Conservation (phyloP, 768 basidiomycete genomes). For the Auricularia sp. region DNA sequence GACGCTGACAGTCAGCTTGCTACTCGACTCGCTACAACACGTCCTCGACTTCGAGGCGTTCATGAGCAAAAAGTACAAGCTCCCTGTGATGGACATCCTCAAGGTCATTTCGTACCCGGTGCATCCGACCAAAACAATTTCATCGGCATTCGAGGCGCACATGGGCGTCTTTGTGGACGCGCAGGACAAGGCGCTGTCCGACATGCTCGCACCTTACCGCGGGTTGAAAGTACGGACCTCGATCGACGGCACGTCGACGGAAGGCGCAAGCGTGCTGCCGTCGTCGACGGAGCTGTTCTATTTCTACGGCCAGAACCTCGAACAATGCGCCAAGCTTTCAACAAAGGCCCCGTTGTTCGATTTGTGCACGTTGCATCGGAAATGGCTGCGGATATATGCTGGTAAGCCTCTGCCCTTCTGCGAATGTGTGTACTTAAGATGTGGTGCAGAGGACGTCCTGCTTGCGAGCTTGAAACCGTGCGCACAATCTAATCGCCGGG, state of each 20-base stretch:
- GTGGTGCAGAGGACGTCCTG: conserved; percentile 73
- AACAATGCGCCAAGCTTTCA: conserved; percentile 86
- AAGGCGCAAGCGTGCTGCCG: conserved; percentile 57
- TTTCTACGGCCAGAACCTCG: conserved; percentile 90
- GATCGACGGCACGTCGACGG: conserved; percentile 39
- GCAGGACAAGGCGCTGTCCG: conserved; percentile 88
- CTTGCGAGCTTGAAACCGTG: conserved; percentile 64
- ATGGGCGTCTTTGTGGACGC: conserved; percentile 92
- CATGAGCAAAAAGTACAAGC: conserved; percentile 74
- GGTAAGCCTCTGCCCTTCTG: conserved; percentile 33
- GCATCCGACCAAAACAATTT: conserved; percentile 54
- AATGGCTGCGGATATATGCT: conserved; percentile 91
- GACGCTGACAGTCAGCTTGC: conserved; percentile 59
- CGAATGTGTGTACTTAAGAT: conserved; percentile 7
- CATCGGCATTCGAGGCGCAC: conserved; percentile 85
- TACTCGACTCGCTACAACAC: conserved; percentile 80
- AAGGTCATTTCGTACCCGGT: conserved; percentile 33
- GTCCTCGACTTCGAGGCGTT: conserved; percentile 81
- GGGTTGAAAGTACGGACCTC: conserved; percentile 52
- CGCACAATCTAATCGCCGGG: conserved; percentile 7
- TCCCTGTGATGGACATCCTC: conserved; percentile 62
- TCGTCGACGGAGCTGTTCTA: conserved; percentile 96
- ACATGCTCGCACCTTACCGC: conserved; percentile 83
- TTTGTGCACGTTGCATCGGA: conserved; percentile 71
- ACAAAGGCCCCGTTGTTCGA: conserved; percentile 78